Base-by-base conservation (phyloP, 2,329 filamentous ascomycete species). In the Bretziella fagacearum region DNA sequence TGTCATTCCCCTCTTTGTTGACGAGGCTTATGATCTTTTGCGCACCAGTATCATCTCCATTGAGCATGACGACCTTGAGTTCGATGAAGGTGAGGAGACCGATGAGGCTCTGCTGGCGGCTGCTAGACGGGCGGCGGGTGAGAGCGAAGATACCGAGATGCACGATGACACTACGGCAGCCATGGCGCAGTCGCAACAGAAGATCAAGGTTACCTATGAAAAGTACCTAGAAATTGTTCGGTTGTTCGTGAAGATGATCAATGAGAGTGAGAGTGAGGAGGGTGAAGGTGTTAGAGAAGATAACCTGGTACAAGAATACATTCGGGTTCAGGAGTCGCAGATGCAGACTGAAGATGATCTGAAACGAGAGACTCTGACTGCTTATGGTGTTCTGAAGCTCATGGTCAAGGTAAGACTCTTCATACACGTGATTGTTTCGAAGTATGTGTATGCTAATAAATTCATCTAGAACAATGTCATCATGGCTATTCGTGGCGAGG, bases 11-110 rank as follows among this genome's bases (percentile, higher is more conserved):
- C 74, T 75, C 0, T 93, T 96, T 63, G 91, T 98, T 13, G 73
- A 81, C 33, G 91, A 98, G 63, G 91, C 89, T 0, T 96, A 81
- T 62, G 85, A 91, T 55, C 73, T 98, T 7, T 74, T 98, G 10
- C 73, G 86, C 35, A 87, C 95, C 63, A 91, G 83, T 62, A 98
- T 98, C 60, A 95, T 98, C 56, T 91, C 83, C 1, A 91, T 98
- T 22, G 91, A 98, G 63, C 91, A 96, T 58, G 91, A 98, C 56
- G 91, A 98, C 56, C 79, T 98, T 13, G 89, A 96, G 58, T 80
- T 98, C 52, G 85, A 94, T 46, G 86, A 87, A 4, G 68, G 69
- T 51, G 44, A 30, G 4, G 48, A 52, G 20, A 41, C 44, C n/a
- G 32, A 22, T 18, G 50, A 52, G 29, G 27, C 47, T n/a, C 50